Percentiles rank a stretch among this genome's conserved stretches.
Conservation (phyloP, 352 stramenopile species). For the Globisporangium lucens region DNA sequence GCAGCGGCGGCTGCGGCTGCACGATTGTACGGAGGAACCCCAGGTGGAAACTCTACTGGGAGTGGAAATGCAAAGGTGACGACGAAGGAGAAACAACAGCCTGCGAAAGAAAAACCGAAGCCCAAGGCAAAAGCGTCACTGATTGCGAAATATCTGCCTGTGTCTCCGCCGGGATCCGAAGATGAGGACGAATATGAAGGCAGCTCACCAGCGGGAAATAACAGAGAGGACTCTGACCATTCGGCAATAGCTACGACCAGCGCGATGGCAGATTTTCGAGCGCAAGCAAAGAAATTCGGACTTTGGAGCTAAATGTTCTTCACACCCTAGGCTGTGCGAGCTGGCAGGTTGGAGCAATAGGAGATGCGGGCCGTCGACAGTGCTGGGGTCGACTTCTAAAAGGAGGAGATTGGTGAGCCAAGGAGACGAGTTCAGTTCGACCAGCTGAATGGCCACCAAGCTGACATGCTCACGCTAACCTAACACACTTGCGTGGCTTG, state of each 20-base stretch:
- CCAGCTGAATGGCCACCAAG: background rate
- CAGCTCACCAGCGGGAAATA: slow-evolving; percentile 4
- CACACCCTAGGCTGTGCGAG: background rate
- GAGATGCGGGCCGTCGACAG: background rate
- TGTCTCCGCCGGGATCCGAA: slow-evolving; percentile 15
- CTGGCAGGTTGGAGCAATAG: background rate
- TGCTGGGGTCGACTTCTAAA: background rate
- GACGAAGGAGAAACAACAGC: background rate
- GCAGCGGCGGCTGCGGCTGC: slow-evolving; percentile 29
- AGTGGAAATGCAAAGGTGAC: background rate
- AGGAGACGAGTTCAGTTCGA: background rate
- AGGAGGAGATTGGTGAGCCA: background rate
- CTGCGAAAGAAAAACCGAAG: background rate
- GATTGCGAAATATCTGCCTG: slow-evolving; percentile 6
- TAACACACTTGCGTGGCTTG: background rate
- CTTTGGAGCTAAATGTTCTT: slow-evolving; percentile 37
- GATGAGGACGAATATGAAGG: slow-evolving; percentile 13
- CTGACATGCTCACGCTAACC: background rate
- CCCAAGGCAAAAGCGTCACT: background rate
- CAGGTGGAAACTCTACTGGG: background rate
- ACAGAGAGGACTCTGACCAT: background rate
- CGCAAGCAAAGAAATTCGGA: slow-evolving; percentile 36
- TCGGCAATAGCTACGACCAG: background rate
- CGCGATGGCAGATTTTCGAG: slow-evolving; percentile 35
- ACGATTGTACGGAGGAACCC: slow-evolving; percentile 26